Evolutionary conservation across 441 rosid genomes (phyloP), one percentile per base, ranked within the genome.

Genomic region (Oxalis stricta): DNA sequence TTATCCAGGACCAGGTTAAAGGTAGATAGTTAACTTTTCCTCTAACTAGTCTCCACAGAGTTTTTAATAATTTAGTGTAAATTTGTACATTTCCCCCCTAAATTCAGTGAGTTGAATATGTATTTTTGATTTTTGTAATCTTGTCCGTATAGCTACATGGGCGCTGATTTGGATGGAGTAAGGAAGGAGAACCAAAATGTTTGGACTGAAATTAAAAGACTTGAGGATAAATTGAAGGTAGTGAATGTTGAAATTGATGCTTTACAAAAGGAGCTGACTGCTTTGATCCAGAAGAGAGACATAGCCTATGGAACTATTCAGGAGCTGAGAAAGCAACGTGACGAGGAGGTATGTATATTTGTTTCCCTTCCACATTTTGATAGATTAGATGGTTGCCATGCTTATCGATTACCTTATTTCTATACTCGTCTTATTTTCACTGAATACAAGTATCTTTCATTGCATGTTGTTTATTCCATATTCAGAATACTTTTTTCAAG

Each of bases 1-100:
- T 57, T 47, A 80, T 86, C 52, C 85, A 80, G 65, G 95, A 70
- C 55, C 95, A 82, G 75, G 97, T 92, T 69, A 87, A 92, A 64
- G 99, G 87, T 82, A 75, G 80, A 22, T 16, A 32, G 16, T 38
- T 38, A 12, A 31, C 34, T 15, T 40, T 57, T 23, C 15, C 2
- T 33, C 26, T 26, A n/a, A n/a, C n/a, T n/a, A n/a, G n/a, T n/a
- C n/a, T n/a, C n/a, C n/a, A n/a, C n/a, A n/a, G n/a, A n/a, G n/a
- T n/a, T n/a, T n/a, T n/a, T n/a, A n/a, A n/a, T n/a, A n/a, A n/a
- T n/a, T n/a, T n/a, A n/a, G n/a, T n/a, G n/a, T n/a, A n/a, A n/a
- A n/a, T n/a, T n/a, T n/a, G n/a, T n/a, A n/a, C n/a, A n/a, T n/a
- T n/a, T n/a, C n/a, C n/a, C n/a, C n/a, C n/a, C n/a, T n/a, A n/a